Evolutionary conservation across 495 filamentous ascomycete species (phyloP), one percentile per base, ranked within the genome.

Genomic region (Lineolata rhizophorae): DNA sequence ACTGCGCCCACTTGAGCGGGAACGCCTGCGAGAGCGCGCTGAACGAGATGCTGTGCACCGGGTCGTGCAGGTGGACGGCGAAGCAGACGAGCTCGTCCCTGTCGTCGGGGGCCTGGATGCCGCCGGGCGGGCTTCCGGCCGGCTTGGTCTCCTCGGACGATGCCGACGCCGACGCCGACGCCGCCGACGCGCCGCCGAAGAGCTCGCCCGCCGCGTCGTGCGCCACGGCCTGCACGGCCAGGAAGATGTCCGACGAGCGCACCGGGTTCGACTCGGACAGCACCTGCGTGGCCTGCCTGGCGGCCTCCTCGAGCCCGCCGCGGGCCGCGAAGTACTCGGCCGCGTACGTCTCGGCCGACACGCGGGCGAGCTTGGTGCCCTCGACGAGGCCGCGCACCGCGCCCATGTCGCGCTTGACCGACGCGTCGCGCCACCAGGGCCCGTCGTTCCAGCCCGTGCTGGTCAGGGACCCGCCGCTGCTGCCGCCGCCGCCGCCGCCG

Each of bases 11-110:
- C 45, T 72, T 67, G 31, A 67, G 60, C 0, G 90, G 87, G n/a
- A 95, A 57, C 8, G 67, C 38, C 50, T 97, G 87, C 31, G 80
- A 80, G 42, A 93, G 50, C 13, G 81, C 70, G 46, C 70, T 59
- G 61, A 84, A 97, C 31, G 72, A 69, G 49, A 97, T 87, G 43
- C 71, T 69, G 56, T 97, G 87, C 26, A 91, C 67, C 14, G 87
- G 85, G 50, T 97, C 87, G 42, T 91, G 68, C 17, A 97, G 68
- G 48, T 90, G 93, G 35, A 95, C 61, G 14, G 87, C 87, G 41
- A 97, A 95, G 29, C 61, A 59, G 28, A 91, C 61, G 32, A 77
- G 60, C 24, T 67, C 60, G 18, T 70, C 64, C 4, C 44, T 41
- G 14, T 64, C 55, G 5, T 60, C 52, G 1, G 53, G 46, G 13